These are phyloP conservation scores for Starmerella bombicola DNA, from an alignment of 805 yeast genomes.

Conservation along the genomic window DNA sequence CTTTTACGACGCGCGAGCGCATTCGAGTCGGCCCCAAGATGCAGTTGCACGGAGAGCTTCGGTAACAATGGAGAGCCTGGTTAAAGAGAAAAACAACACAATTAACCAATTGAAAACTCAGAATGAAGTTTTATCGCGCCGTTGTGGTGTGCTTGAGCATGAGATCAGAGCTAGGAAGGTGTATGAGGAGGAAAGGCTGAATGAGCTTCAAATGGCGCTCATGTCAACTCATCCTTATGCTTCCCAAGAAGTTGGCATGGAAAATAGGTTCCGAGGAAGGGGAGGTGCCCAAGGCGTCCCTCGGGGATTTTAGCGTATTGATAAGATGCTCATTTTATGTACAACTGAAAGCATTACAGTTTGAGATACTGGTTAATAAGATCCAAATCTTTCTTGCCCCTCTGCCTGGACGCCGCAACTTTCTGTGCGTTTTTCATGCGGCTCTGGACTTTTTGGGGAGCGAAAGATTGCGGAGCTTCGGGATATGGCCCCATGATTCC, in stretches of 20 bases:
- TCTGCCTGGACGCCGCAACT: conserved; percentile 26
- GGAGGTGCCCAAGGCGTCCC: conserved; percentile 23
- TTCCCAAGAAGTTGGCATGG: conserved; percentile 3
- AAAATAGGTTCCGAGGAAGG: conserved; percentile 18
- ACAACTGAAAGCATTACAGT: conserved; percentile 7
- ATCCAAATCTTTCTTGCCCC: conserved; percentile 26
- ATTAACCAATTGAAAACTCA: conserved; percentile 22
- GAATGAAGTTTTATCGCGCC: conserved; percentile 24
- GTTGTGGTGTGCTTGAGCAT: conserved; percentile 23
- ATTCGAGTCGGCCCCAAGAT: neutral
- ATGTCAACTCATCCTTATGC: conserved; percentile 14
- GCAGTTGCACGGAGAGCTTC: neutral
- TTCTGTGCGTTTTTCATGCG: conserved; percentile 37
- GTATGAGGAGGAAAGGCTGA: conserved; percentile 25
- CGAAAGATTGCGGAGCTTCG: conserved; percentile 52
- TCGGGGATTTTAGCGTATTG: conserved; percentile 1
- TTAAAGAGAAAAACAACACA: conserved; percentile 2
- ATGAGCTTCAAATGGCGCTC: conserved; percentile 22
- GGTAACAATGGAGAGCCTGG: neutral
- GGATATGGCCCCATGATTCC: conserved; percentile 54
- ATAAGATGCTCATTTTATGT: neutral
- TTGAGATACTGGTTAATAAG: conserved; percentile 32
- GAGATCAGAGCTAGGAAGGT: conserved; percentile 23
- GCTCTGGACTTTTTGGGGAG: conserved; percentile 40
- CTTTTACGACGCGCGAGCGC: neutral